A percentile compares a stretch with the other conserved stretches of the same genome.
phyloP scores from a whole-genome alignment of 2,329 filamentous ascomycete species.

The Penicillium sp. region DNA sequence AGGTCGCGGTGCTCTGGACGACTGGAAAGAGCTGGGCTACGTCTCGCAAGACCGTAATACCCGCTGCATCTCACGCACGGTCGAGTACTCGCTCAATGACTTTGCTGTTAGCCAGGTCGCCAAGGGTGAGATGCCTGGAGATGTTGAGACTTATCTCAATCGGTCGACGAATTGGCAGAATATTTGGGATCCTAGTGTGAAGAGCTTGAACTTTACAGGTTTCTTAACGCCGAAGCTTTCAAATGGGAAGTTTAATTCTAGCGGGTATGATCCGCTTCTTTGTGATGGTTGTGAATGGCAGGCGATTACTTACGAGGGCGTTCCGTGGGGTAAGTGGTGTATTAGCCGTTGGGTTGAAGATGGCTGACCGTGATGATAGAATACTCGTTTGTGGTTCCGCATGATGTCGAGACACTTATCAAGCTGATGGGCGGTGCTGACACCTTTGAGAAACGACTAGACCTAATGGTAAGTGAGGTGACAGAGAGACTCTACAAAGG shows the following conservation, averaged over 20 bases:
- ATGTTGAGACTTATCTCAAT: constrained; percentile 52
- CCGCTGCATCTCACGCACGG: constrained; percentile 59
- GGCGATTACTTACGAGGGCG: constrained; percentile 56
- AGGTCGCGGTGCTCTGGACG: constrained; percentile 62
- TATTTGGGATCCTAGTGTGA: constrained; percentile 59
- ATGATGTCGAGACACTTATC: constrained; percentile 57
- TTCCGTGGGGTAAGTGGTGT: constrained; percentile 48
- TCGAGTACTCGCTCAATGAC: constrained; percentile 63
- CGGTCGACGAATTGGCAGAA: constrained; percentile 67
- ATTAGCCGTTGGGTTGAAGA: constrained; percentile 3
- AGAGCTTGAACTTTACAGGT: constrained; percentile 53
- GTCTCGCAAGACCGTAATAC: constrained; percentile 56
- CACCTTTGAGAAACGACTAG: constrained; percentile 54
- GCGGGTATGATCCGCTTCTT: constrained; percentile 45
- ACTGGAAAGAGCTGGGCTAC: constrained; percentile 62
- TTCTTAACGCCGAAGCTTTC: constrained; percentile 54
- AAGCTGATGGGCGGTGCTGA: constrained; percentile 50
- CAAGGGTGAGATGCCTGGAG: constrained; percentile 45
- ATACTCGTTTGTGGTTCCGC: constrained; percentile 63
- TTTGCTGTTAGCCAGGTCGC: constrained; percentile 58
- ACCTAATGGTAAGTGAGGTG: constrained; percentile 45
- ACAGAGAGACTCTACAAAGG: neutral
- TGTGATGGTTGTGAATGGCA: constrained; percentile 64
- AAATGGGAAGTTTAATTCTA: constrained; percentile 46
- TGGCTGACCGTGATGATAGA: constrained; percentile 16